These are phyloP conservation scores for Diatrype stigma DNA, from an alignment of 2,329 filamentous ascomycete species.

Conservation along the genomic window DNA sequence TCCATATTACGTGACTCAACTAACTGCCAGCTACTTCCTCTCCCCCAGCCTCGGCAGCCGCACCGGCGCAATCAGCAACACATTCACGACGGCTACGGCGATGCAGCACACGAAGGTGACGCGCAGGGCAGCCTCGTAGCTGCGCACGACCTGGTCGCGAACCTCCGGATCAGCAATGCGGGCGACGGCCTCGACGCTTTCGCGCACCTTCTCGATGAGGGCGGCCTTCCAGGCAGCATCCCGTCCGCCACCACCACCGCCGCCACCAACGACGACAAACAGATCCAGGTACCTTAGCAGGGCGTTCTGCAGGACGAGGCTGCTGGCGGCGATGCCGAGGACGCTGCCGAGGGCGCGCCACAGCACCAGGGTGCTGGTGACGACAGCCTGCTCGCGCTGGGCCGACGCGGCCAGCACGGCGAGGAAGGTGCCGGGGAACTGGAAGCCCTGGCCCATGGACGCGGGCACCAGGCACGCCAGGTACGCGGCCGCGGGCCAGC, in stretches of 20 bases:
- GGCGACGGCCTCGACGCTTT: slow-evolving; percentile 51
- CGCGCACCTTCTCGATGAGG: slow-evolving; percentile 48
- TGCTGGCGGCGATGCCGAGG: slow-evolving; percentile 68
- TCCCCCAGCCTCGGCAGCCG: slow-evolving; percentile 49
- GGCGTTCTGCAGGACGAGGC: slow-evolving; percentile 69
- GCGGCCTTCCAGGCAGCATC: slow-evolving; percentile 52
- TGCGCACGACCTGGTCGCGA: slow-evolving; percentile 49
- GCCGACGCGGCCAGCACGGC: slow-evolving; percentile 55
- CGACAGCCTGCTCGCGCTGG: slow-evolving; percentile 62
- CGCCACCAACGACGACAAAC: slow-evolving; percentile 41
- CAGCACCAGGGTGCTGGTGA: slow-evolving; percentile 65
- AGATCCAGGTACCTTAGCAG: slow-evolving; percentile 55
- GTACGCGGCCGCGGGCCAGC: slow-evolving; percentile 49
- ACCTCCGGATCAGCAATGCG: slow-evolving; percentile 36
- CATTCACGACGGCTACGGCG: slow-evolving; percentile 43
- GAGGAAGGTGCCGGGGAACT: slow-evolving; percentile 62
- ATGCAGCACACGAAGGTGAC: slow-evolving; percentile 42
- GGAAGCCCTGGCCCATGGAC: slow-evolving; percentile 58
- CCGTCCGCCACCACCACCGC: not conserved
- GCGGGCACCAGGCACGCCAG: slow-evolving; percentile 53
- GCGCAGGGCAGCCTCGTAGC: slow-evolving; percentile 49
- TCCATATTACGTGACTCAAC: not conserved
- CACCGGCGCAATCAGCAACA: slow-evolving; percentile 46
- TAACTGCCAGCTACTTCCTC: slow-evolving; percentile 27
- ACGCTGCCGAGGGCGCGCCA: slow-evolving; percentile 70